These are phyloP conservation scores for Chrysochromulina parva DNA, from an alignment of 78 protist genomes.

Conservation along the genomic window DNA sequence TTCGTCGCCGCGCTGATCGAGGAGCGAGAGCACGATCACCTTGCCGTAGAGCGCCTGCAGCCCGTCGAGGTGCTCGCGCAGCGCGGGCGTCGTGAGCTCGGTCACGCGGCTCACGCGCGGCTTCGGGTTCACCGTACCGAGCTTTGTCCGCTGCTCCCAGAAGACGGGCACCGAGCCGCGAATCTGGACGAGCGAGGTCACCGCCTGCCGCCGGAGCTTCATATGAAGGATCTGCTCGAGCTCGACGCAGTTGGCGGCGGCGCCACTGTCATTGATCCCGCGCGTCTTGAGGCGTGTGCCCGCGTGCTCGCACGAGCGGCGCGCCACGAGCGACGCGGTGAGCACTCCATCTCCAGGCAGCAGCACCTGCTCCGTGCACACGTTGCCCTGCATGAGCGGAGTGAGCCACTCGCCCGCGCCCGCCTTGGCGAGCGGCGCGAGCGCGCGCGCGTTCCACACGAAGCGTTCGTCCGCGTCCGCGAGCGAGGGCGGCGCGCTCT, in stretches of 20 bases:
- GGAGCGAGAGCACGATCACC: not conserved
- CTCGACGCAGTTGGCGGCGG: not conserved
- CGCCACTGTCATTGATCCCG: slow-evolving; percentile 1
- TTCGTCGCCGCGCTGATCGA: not conserved
- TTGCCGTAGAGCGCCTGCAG: not conserved
- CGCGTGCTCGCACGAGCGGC: slow-evolving; percentile 19
- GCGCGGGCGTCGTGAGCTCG: not conserved
- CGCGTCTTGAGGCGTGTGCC: slow-evolving; percentile 20
- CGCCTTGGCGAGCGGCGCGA: not conserved
- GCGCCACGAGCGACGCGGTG: not conserved
- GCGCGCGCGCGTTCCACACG: not conserved
- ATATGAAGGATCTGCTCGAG: not conserved
- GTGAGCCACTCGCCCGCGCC: slow-evolving; percentile 10
- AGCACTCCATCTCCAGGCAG: no score
- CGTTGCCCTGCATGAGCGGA: not conserved
- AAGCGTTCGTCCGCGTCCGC: not conserved
- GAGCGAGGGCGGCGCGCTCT: not conserved
- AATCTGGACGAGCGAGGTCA: not conserved
- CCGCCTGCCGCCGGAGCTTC: not conserved
- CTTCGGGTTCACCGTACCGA: not conserved
- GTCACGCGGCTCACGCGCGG: not conserved
- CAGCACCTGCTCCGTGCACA: not conserved
- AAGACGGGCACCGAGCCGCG: slow-evolving; percentile 15
- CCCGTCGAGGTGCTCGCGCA: not conserved
- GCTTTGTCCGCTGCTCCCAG: not conserved